These are phyloP conservation scores for Carallia pectinifolia DNA, from an alignment of 345 rosid species.

Conservation along the genomic window DNA sequence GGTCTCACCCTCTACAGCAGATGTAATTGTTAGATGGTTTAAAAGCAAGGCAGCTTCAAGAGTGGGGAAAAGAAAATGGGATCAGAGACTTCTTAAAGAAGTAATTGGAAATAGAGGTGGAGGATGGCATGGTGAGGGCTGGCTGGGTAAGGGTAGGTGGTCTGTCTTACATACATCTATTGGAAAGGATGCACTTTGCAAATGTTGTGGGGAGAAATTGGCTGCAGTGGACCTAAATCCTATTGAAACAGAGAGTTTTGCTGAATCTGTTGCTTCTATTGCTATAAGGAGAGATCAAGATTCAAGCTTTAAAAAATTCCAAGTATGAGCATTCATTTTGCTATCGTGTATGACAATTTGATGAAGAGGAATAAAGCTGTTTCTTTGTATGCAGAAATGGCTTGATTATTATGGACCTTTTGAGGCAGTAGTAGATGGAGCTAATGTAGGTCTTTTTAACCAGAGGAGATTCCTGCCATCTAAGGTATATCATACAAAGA, in stretches of 20 bases:
- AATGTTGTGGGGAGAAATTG: constrained; percentile 57
- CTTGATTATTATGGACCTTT: constrained; percentile 66
- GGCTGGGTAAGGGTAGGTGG: constrained; percentile 74
- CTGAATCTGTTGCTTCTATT: constrained; percentile 55
- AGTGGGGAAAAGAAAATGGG: constrained; percentile 51
- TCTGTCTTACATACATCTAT: constrained; percentile 33
- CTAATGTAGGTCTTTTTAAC: constrained; percentile 58
- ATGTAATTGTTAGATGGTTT: constrained; percentile 53
- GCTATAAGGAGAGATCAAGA: constrained; percentile 53
- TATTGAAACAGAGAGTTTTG: constrained; percentile 58
- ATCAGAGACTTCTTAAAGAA: constrained; percentile 32
- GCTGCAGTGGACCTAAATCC: constrained; percentile 62
- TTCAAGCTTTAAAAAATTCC: constrained; percentile 60
- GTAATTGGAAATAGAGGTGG: constrained; percentile 54
- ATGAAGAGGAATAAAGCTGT: constrained; percentile 1
- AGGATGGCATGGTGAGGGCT: constrained; percentile 75
- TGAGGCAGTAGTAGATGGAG: constrained; percentile 70
- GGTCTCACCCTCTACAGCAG: constrained; percentile 52
- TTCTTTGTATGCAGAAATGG: constrained; percentile 55
- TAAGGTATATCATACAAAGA: constrained; percentile 35
- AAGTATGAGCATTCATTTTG: constrained; percentile 35
- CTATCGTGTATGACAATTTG: neutral
- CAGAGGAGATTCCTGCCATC: constrained; percentile 49
- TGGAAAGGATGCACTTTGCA: constrained; percentile 50
- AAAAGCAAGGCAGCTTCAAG: constrained; percentile 43